Evolutionary conservation across 1,284 basidiomycete genomes (phyloP), one percentile per base, ranked within the genome.

Genomic region (Meripilus lineatus): DNA sequence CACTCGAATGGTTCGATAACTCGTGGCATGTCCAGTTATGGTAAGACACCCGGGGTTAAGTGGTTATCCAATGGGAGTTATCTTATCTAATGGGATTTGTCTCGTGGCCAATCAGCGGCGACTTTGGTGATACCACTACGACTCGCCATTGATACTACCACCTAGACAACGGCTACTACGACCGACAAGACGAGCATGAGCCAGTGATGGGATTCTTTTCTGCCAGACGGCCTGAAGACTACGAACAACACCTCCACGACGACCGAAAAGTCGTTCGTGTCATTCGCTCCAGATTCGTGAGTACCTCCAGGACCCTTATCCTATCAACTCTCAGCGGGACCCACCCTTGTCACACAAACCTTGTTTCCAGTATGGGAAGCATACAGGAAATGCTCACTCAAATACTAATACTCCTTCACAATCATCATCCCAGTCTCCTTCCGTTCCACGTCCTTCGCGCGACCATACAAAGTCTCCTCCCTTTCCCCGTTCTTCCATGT

Each of bases 201-300:
- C 8, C 10, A 23, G 53, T 55, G 55, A 70, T 70, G 68, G 68
- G 66, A 47, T 69, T 70, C 56, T 70, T 70, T 56, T 68, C 67
- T 50, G 66, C 65, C 46, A 56, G 67, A 55, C 65, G 63, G 55
- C 40, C 63, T 46, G 58, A 66, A 44, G 55, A 58, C 40, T 48
- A 59, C 40, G 54, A 61, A 30, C 45, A 47, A 38, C 40, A 47
- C 25, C 39, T 54, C 30, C 42, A 50, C 37, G 48, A 57, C 45
- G 70, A 73, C 55, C 68, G 62, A 57, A 70, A 77, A 34, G 74
- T 80, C 54, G 74, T 80, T 40, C 70, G 75, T 50, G 76, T 81
- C 57, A 78, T 87, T 50, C 82, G 84, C 56, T 84, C 84, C 52
- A 72, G 82, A 66, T 83, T 87, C 56, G 84, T 87, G 60, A 59